Evolutionary conservation across 257 asterid genomes (phyloP).

Genomic region (Capsicum chinense): DNA sequence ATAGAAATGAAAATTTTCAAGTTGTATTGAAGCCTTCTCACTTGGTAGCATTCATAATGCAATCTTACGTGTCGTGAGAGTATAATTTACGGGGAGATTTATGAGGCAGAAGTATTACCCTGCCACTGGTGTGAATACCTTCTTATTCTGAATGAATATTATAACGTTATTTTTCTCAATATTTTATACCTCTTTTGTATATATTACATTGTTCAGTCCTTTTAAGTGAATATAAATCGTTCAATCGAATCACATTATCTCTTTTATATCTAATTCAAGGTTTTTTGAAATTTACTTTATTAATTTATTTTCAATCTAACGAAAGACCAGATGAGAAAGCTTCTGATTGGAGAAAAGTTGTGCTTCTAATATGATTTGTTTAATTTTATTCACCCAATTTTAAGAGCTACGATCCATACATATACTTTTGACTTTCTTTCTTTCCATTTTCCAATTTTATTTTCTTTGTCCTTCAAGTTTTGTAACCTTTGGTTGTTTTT

Average conservation of each 20-base stretch:
- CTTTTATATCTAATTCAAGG: too few relatives aligned
- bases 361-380: neutral
- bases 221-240: neutral
- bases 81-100: neutral
- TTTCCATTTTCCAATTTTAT: conserved; percentile 26
- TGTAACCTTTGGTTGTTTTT: conserved; percentile 36
- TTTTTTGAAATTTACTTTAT: too few relatives aligned
- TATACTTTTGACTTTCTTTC: neutral
- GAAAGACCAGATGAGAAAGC: neutral
- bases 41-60: neutral
- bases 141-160: neutral
- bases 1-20: neutral
- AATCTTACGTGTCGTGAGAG: neutral
- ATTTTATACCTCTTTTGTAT: neutral
- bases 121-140: neutral
- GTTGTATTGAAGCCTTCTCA: neutral
- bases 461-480: conserved; percentile 26
- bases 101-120: neutral
- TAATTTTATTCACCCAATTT: neutral
- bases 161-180: neutral
- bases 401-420: neutral
- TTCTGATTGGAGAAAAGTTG: neutral
- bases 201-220: neutral
- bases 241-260: neutral
- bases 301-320: neutral